Evolutionary conservation across 257 asterid species (phyloP), one percentile per base, ranked within the genome.

Genomic region (Solanum chiquidenum): DNA sequence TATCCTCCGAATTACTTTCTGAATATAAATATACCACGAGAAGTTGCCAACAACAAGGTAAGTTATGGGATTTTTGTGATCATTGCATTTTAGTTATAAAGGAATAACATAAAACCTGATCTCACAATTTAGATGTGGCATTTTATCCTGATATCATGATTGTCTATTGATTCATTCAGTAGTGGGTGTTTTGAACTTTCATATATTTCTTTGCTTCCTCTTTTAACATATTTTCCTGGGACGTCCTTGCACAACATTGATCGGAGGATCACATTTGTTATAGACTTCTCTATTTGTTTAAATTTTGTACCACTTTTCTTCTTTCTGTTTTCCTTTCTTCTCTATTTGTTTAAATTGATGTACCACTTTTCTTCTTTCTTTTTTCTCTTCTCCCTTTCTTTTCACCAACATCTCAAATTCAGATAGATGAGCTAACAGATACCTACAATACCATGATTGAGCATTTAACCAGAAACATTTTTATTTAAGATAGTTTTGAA

Each of bases 31-130:
- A 92, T 96, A 76, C 98, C 98, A 76, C 87, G 95, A 42, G 86
- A 94, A 92, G 98, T 95, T 84, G 85, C 66, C 29, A 93, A 93
- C 91, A 94, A 93, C 88, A 94, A 96, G 96, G 98, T 95, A 84
- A 85, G 77, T 27, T 23, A n/a, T 20, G 16, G 35, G 40, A 85
- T 55, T 55, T 11, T 40, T 7, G 21, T 12, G 25, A 38, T 3
- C 58, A 37, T 38, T 38, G 55, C 55, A 9, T 21, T 75, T 75
- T 71, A 71, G 23, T 71, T 16, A n/a, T 8, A 16, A 16, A 71
- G 38, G 75, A 6, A 75, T 31, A 29, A 69, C 8, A 75, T 7
- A 40, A 42, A 76, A 25, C 29, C 52, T 77, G 62, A 31, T 33
- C 44, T 72, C 27, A 18, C 79, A 33, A 72, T 20, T 18, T 33